Percentiles rank a stretch among this genome's conserved stretches.
These are phyloP conservation scores for Starmera stellimalicola DNA, from an alignment of 1,139 yeast species.

Conservation along the genomic window DNA sequence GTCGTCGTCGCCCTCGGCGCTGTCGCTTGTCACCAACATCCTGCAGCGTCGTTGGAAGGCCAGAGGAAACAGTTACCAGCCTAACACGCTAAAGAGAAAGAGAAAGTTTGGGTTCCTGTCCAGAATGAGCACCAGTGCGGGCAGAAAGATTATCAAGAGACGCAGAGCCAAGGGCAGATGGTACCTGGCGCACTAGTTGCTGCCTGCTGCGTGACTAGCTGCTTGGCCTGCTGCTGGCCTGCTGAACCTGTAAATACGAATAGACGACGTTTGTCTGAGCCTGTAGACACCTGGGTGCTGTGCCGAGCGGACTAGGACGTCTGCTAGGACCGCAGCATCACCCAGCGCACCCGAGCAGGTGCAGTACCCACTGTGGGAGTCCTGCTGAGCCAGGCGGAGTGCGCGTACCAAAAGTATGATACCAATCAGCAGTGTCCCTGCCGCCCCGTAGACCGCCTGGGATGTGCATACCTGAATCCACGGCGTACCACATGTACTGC, in stretches of 20 bases:
- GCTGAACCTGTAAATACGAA: background rate
- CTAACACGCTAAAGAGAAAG: constrained; percentile 83
- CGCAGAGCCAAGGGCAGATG: constrained; percentile 89
- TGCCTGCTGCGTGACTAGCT: background rate
- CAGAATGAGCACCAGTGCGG: constrained; percentile 69
- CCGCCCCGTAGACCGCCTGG: too few relatives aligned
- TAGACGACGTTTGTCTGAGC: background rate
- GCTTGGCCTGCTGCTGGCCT: background rate
- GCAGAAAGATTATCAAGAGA: constrained; percentile 69
- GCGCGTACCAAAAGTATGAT: too few relatives aligned
- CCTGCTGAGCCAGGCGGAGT: too few relatives aligned
- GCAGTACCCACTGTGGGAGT: too few relatives aligned
- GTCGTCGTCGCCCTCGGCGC: too few relatives aligned
- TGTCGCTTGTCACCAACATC: constrained; percentile 12
- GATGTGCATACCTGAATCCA: too few relatives aligned
- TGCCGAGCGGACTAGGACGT: too few relatives aligned
- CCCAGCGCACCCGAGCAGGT: too few relatives aligned
- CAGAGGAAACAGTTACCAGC: constrained; percentile 93
- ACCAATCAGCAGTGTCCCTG: too few relatives aligned
- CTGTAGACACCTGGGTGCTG: too few relatives aligned
- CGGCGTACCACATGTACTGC: too few relatives aligned
- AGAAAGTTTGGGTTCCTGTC: constrained; percentile 87
- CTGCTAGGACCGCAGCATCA: too few relatives aligned
- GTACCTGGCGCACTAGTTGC: constrained; percentile 66
- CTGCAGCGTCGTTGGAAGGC: constrained; percentile 67